These are phyloP conservation scores for Boletus rufocinnamomeus DNA, from an alignment of 768 basidiomycete genomes.

Conservation along the genomic window DNA sequence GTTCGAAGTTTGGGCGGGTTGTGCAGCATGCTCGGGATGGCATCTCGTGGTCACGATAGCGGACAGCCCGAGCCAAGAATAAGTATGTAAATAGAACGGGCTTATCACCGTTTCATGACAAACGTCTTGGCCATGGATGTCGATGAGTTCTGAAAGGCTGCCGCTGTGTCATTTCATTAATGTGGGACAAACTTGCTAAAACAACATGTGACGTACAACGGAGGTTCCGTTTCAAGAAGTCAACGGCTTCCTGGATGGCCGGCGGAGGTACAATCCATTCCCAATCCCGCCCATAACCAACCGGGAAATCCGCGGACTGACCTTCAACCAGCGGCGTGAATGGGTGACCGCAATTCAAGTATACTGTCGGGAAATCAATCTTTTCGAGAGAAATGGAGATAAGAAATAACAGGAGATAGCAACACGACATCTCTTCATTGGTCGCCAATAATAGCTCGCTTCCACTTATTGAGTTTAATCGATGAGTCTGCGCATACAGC, in stretches of 20 bases:
- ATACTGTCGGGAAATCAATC: background rate
- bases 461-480: constrained; percentile 4
- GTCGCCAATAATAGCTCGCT: background rate
- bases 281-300: background rate
- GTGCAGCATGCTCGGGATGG: background rate
- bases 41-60: background rate
- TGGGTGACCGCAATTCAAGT: background rate
- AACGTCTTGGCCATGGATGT: background rate
- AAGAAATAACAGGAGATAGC: background rate
- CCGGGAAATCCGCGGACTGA: constrained; percentile 1
- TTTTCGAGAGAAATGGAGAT: background rate
- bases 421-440: background rate
- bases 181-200: constrained; percentile 5
- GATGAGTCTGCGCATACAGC: background rate
- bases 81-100: background rate
- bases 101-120: background rate
- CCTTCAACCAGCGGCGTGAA: background rate
- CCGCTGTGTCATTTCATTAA: constrained; percentile 1
- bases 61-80: background rate
- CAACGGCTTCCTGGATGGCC: background rate
- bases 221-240: constrained; percentile 8
- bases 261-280: background rate
- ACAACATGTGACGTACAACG: constrained; percentile 14
- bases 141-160: background rate
- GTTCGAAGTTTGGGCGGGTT: background rate